phyloP scores from a whole-genome alignment of 1,284 basidiomycete species.

The Irpex rosettiformis region DNA sequence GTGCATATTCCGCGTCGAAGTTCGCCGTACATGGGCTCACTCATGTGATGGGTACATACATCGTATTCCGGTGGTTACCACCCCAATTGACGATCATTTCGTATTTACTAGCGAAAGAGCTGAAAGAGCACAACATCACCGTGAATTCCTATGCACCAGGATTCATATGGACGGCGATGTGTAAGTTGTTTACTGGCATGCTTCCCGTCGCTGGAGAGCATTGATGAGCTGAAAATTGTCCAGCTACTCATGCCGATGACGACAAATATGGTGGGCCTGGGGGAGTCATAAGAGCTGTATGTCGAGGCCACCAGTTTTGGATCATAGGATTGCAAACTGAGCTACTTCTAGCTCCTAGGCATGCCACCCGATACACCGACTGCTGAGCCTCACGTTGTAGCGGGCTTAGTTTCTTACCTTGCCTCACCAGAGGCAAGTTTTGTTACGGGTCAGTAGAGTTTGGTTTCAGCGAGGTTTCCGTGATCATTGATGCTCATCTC shows the following conservation, averaged over 20 bases:
- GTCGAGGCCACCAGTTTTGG: too few relatives aligned
- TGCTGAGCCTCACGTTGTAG: neutral
- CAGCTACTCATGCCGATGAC: neutral
- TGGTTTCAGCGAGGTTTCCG: too few relatives aligned
- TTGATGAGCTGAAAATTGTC: neutral
- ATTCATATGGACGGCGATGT: neutral
- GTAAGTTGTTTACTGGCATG: neutral
- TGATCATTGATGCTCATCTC: neutral
- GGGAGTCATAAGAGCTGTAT: neutral
- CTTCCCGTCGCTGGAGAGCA: neutral
- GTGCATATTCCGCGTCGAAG: constrained; percentile 36
- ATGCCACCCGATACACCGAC: neutral
- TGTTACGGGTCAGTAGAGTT: neutral
- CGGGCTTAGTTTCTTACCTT: neutral
- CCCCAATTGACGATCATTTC: neutral
- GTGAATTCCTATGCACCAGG: constrained; percentile 10
- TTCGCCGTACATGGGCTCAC: constrained; percentile 41
- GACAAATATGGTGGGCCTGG: neutral
- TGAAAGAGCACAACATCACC: constrained; percentile 5
- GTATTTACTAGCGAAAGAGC: neutral
- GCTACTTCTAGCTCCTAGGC: neutral
- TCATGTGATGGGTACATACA: neutral
- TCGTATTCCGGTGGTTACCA: neutral
- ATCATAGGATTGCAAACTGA: too few relatives aligned
- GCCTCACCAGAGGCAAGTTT: neutral